phyloP scores from a whole-genome alignment of 2,329 filamentous ascomycete species.

The Monilinia polystroma region DNA sequence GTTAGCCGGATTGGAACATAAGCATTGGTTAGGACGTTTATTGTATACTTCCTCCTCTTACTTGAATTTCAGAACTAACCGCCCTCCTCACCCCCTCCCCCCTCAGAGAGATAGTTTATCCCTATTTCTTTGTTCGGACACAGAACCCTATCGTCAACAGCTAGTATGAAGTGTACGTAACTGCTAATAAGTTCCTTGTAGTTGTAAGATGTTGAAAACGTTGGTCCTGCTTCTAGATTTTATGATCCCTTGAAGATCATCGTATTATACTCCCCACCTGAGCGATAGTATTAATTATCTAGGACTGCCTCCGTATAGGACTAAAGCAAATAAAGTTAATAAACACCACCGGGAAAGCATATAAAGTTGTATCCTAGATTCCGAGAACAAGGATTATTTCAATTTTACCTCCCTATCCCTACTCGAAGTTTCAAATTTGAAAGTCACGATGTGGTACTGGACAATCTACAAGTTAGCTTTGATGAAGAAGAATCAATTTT shows the following conservation, averaged over 20 bases:
- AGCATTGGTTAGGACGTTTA: not conserved
- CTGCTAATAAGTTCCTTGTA: slow-evolving; percentile 8
- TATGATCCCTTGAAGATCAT: slow-evolving; percentile 15
- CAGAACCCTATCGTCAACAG: not conserved
- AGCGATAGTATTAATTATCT: slow-evolving; percentile 1
- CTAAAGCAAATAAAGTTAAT: not conserved
- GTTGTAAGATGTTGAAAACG: slow-evolving; percentile 1
- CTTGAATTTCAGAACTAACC: not conserved
- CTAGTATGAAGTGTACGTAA: slow-evolving; percentile 14
- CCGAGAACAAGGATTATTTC: slow-evolving; percentile 13
- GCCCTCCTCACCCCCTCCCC: not conserved
- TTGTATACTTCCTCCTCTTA: not conserved
- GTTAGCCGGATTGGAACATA: not conserved
- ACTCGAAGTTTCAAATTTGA: slow-evolving; percentile 9
- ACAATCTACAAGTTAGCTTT: not conserved
- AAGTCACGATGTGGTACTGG: slow-evolving; percentile 16
- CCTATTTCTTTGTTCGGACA: not conserved
- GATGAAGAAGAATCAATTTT: slow-evolving; percentile 6
- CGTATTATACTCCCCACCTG: slow-evolving; percentile 16
- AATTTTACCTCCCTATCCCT: slow-evolving; percentile 11
- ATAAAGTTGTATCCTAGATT: slow-evolving; percentile 16
- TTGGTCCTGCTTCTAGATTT: slow-evolving; percentile 20
- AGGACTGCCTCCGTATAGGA: not conserved
- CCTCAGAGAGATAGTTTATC: not conserved
- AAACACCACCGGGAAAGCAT: slow-evolving; percentile 7